Percentiles rank a stretch among this genome's conserved stretches.
Conservation (phyloP, 78 protist genomes). For the Dictyostelium purpureum region DNA sequence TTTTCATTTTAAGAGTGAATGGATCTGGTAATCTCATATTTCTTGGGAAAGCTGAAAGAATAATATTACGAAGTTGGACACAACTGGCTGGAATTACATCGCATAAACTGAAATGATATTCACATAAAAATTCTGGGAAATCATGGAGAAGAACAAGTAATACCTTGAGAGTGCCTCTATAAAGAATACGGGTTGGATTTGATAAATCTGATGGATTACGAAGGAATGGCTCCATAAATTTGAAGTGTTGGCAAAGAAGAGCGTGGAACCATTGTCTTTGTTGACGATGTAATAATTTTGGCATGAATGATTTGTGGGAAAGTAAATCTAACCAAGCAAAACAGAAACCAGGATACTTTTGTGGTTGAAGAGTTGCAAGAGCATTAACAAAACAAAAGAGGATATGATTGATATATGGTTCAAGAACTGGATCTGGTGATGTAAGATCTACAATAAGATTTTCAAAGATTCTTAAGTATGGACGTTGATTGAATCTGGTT, state of each 20-base stretch:
- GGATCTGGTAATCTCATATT: slow-evolving; percentile 98
- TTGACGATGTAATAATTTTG: slow-evolving; percentile 83
- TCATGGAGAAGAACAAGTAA: slow-evolving; percentile 97
- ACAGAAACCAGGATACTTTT: slow-evolving; percentile 94
- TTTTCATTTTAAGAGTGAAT: slow-evolving; percentile 94
- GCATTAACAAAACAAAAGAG: slow-evolving; percentile 83
- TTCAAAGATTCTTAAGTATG: slow-evolving; percentile 88
- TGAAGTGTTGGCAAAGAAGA: slow-evolving; percentile 90
- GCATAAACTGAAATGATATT: slow-evolving; percentile 94
- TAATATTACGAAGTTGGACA: slow-evolving; percentile 96
- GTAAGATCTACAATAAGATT: slow-evolving; percentile 83
- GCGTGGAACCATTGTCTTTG: slow-evolving; percentile 90
- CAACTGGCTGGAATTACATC: slow-evolving; percentile 97
- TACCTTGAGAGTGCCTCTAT: slow-evolving; percentile 91
- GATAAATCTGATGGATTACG: slow-evolving; percentile 78
- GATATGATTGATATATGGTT: slow-evolving; percentile 59
- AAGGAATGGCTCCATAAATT: slow-evolving; percentile 94
- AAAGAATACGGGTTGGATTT: slow-evolving; percentile 90
- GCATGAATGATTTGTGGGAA: slow-evolving; percentile 95
- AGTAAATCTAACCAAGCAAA: slow-evolving; percentile 98
- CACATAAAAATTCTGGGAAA: slow-evolving; percentile 99
- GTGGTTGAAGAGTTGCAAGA: slow-evolving; percentile 90
- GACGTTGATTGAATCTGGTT: slow-evolving; percentile 91
- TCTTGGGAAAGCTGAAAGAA: slow-evolving; percentile 97
- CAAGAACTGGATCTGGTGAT: slow-evolving; percentile 81